These are phyloP conservation scores for Globisporangium iwayamae DNA, from an alignment of 352 stramenopile species.

Conservation along the genomic window DNA sequence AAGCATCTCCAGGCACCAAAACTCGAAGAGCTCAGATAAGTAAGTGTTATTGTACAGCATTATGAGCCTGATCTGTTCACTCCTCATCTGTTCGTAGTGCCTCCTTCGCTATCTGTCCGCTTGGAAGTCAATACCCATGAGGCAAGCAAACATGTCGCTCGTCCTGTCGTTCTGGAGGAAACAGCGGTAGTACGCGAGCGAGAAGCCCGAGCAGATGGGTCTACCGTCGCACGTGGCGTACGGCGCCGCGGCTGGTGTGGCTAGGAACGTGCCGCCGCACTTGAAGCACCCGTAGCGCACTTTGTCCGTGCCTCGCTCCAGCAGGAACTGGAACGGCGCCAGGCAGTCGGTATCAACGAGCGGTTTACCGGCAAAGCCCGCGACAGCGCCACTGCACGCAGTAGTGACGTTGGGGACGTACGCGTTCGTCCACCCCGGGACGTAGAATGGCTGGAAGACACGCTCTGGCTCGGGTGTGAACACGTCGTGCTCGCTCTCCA, in stretches of 20 bases:
- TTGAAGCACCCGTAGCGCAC: slow-evolving; percentile 14
- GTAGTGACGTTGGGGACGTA: not conserved
- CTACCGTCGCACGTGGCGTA: slow-evolving; percentile 7
- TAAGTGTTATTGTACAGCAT: not conserved
- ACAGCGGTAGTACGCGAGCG: slow-evolving; percentile 10
- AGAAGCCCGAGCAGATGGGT: slow-evolving; percentile 7
- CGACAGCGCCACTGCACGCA: slow-evolving; percentile 7
- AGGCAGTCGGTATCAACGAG: slow-evolving; percentile 2
- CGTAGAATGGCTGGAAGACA: not conserved
- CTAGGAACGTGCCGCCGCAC: not conserved
- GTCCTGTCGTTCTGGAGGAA: slow-evolving; percentile 13
- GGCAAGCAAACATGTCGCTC: slow-evolving; percentile 11
- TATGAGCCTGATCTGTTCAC: not conserved
- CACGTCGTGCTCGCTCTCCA: not conserved
- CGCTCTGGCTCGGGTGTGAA: slow-evolving; percentile 5
- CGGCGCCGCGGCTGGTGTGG: not conserved
- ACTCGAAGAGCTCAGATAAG: too few species aligned
- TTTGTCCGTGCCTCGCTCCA: slow-evolving; percentile 7
- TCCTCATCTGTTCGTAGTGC: not conserved
- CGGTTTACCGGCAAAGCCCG: not conserved
- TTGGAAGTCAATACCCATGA: slow-evolving; percentile 9
- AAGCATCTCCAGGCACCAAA: too few species aligned
- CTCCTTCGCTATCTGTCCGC: not conserved
- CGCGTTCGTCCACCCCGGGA: slow-evolving; percentile 1
- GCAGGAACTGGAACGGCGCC: slow-evolving; percentile 9